Percentiles rank a stretch among this genome's conserved stretches.
These are phyloP conservation scores for Lentinula lateritia DNA, from an alignment of 768 basidiomycete genomes.

Conservation along the genomic window DNA sequence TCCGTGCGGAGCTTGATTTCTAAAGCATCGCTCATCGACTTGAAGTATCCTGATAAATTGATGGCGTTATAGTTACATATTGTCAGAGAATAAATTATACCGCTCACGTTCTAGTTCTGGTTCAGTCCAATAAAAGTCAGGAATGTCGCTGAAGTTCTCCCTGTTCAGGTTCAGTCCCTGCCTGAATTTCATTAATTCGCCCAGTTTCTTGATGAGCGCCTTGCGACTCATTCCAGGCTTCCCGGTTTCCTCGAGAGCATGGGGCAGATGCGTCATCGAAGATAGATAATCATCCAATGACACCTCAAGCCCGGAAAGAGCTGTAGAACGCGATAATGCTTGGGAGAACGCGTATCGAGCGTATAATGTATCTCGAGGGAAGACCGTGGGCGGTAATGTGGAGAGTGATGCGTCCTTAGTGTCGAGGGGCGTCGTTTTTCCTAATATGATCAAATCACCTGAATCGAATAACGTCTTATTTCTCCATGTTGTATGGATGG, in stretches of 20 bases:
- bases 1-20: slow-evolving; percentile 81
- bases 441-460: slow-evolving; percentile 84
- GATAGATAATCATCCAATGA: slow-evolving; percentile 79
- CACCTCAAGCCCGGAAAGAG: slow-evolving; percentile 82
- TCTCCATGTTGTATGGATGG: background rate
- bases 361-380: slow-evolving; percentile 69
- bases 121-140: slow-evolving; percentile 94
- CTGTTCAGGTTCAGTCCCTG: slow-evolving; percentile 88
- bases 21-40: slow-evolving; percentile 76
- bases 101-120: slow-evolving; percentile 77
- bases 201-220: slow-evolving; percentile 88
- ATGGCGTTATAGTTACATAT: background rate
- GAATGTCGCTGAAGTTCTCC: slow-evolving; percentile 84
- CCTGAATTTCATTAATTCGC: slow-evolving; percentile 85
- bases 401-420: slow-evolving; percentile 39
- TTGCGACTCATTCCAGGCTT: slow-evolving; percentile 77
- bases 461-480: background rate
- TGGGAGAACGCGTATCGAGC: slow-evolving; percentile 91
- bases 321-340: slow-evolving; percentile 84
- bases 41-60: slow-evolving; percentile 60
- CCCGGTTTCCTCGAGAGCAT: slow-evolving; percentile 70
- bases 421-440: slow-evolving; percentile 57
- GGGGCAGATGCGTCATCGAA: slow-evolving; percentile 76
- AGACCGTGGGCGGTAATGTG: slow-evolving; percentile 42
- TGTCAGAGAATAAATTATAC: background rate